These are phyloP conservation scores for Diaporthe ilicicola DNA, from an alignment of 2,329 filamentous ascomycete genomes.

Conservation along the genomic window DNA sequence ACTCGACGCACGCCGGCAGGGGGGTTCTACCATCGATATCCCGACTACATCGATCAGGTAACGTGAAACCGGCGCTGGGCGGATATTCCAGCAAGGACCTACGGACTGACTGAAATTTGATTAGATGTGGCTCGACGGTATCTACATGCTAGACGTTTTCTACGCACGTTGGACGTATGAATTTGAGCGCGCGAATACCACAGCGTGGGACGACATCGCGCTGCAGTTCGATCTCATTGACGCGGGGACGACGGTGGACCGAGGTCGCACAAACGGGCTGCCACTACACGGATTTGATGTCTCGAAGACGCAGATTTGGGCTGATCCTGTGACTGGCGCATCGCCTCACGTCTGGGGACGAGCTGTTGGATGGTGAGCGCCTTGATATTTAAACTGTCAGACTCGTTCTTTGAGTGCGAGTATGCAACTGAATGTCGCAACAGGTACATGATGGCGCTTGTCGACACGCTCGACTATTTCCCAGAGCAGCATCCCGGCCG, in stretches of 20 bases:
- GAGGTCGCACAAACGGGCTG: slow-evolving; percentile 49
- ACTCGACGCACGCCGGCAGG: neutral
- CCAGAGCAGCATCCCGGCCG: slow-evolving; percentile 11
- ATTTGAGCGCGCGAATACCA: slow-evolving; percentile 38
- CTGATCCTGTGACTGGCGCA: slow-evolving; percentile 55
- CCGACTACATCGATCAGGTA: slow-evolving; percentile 7
- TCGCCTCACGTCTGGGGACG: slow-evolving; percentile 60
- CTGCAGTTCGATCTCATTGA: slow-evolving; percentile 19
- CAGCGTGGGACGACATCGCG: slow-evolving; percentile 35
- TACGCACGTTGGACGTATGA: slow-evolving; percentile 38
- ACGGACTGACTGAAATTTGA: slow-evolving; percentile 48
- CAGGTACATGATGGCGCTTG: slow-evolving; percentile 41
- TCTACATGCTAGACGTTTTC: slow-evolving; percentile 49
- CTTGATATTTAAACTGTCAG: neutral
- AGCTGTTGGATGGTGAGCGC: slow-evolving; percentile 46
- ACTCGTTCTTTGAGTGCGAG: neutral
- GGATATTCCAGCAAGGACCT: slow-evolving; percentile 37
- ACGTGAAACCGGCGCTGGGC: neutral
- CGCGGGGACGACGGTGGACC: slow-evolving; percentile 42
- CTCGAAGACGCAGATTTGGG: slow-evolving; percentile 56
- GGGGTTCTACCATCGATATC: slow-evolving; percentile 3
- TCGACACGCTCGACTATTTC: slow-evolving; percentile 44
- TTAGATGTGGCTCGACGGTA: slow-evolving; percentile 55
- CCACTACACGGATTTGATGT: slow-evolving; percentile 63
- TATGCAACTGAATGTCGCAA: neutral